A percentile compares a stretch with the other conserved stretches of the same genome.
phyloP scores from a whole-genome alignment of 768 basidiomycete species.

The Podaxis pistillaris region DNA sequence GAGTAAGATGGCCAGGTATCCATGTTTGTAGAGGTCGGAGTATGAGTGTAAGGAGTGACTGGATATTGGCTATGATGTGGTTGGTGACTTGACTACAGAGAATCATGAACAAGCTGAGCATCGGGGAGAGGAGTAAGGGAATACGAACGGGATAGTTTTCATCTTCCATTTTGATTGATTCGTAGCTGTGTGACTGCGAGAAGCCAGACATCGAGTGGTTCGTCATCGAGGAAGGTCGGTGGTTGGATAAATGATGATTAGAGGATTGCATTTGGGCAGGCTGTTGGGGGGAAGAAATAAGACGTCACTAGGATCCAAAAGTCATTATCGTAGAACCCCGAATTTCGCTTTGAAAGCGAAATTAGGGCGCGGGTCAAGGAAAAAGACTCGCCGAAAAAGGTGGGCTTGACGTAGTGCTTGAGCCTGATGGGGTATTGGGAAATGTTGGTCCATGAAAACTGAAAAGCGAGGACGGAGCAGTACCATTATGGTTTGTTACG shows the following conservation, averaged over 20 bases:
- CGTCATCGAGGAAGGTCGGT: constrained; percentile 17
- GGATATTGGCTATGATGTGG: constrained; percentile 28
- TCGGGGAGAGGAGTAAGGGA: neutral
- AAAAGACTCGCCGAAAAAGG: constrained; percentile 78
- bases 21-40: constrained; percentile 43
- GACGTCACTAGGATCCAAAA: constrained; percentile 58
- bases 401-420: constrained; percentile 71
- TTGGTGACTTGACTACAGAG: constrained; percentile 30
- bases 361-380: constrained; percentile 25
- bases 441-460: constrained; percentile 56
- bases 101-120: neutral
- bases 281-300: constrained; percentile 47
- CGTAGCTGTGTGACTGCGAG: constrained; percentile 13
- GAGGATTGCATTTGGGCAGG: constrained; percentile 63
- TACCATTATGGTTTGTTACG: constrained; percentile 35
- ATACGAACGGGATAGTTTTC: constrained; percentile 13
- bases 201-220: constrained; percentile 11
- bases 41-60: constrained; percentile 44
- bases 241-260: constrained; percentile 15
- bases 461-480: constrained; percentile 44
- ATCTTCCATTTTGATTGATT: constrained; percentile 16
- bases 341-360: constrained; percentile 14
- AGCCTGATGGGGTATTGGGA: constrained; percentile 70
- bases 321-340: constrained; percentile 30
- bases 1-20: constrained; percentile 65